phyloP scores from a whole-genome alignment of 495 filamentous ascomycete species.

The Patellaria atrata region DNA sequence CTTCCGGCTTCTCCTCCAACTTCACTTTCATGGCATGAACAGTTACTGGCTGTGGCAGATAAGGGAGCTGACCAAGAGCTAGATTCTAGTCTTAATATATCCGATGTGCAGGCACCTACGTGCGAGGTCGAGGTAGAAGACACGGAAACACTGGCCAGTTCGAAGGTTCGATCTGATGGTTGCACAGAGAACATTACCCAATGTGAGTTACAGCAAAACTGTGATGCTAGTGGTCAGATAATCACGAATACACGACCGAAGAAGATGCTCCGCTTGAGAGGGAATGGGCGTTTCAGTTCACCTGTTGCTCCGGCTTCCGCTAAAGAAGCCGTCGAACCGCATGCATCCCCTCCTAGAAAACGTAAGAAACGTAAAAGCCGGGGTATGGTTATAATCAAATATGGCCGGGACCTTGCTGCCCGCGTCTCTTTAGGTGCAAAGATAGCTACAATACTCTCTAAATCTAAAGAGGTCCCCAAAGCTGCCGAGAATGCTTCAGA shows the following conservation, averaged over 20 bases:
- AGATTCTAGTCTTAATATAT: no score
- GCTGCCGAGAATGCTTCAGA: slow-evolving; percentile 3
- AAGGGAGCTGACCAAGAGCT: no score
- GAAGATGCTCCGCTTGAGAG: slow-evolving; percentile 40
- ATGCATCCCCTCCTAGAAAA: no score
- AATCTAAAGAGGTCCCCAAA: slow-evolving; percentile 1
- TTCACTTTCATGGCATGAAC: slow-evolving; percentile 14
- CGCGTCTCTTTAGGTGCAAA: slow-evolving; percentile 27
- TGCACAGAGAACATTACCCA: no score
- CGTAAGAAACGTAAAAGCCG: no score
- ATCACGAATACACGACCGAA: slow-evolving; percentile 13
- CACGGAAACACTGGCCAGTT: no score
- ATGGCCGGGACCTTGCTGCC: slow-evolving; percentile 21
- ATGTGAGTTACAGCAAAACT: not conserved
- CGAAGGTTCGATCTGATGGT: no score
- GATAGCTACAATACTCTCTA: slow-evolving; percentile 38
- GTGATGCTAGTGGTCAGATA: not conserved
- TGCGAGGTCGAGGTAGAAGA: no score
- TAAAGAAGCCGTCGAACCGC: no score
- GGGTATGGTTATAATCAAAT: no score
- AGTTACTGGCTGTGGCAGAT: slow-evolving; percentile 13
- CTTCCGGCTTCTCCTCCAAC: not conserved
- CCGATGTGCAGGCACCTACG: no score
- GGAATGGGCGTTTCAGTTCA: slow-evolving; percentile 45
- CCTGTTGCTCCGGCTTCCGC: no score